Percentiles rank a stretch among this genome's conserved stretches.
Evolutionary conservation across 2,329 filamentous ascomycete genomes (phyloP).

Genomic region (Raffaelea deltoideospora): DNA sequence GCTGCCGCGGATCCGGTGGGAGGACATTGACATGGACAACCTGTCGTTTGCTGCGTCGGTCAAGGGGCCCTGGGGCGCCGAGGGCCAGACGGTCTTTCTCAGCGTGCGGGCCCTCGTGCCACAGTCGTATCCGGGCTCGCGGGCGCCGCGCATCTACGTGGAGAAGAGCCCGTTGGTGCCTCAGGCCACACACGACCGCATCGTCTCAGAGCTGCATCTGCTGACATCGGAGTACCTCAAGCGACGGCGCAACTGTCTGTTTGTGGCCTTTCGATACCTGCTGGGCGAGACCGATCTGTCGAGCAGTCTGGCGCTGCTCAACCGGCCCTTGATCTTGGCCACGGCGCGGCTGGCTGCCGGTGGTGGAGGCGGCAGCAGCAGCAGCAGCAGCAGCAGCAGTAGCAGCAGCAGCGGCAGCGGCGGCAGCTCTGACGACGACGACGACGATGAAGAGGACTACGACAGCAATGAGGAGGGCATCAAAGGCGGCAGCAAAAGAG

Average conservation of each 20-base stretch:
- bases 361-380: neutral
- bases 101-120: slow-evolving; percentile 47
- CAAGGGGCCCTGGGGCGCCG: slow-evolving; percentile 47
- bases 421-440: slow-evolving; percentile 18
- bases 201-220: slow-evolving; percentile 40
- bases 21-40: slow-evolving; percentile 48
- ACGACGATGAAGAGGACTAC: slow-evolving; percentile 47
- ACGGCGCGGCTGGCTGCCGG: neutral
- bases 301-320: slow-evolving; percentile 44
- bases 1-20: slow-evolving; percentile 49
- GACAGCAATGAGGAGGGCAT: slow-evolving; percentile 28
- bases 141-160: slow-evolving; percentile 41
- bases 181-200: slow-evolving; percentile 33
- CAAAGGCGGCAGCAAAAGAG: neutral
- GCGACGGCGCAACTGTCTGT: slow-evolving; percentile 45
- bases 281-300: slow-evolving; percentile 48
- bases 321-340: slow-evolving; percentile 22
- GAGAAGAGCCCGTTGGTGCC: slow-evolving; percentile 49
- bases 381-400: neutral
- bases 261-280: slow-evolving; percentile 46
- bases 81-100: slow-evolving; percentile 42
- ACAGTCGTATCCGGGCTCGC: slow-evolving; percentile 39
- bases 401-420: neutral
- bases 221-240: slow-evolving; percentile 40
- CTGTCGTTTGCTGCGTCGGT: slow-evolving; percentile 44